Base-by-base conservation (phyloP, 768 basidiomycete species). In the Trametes cubensis region DNA sequence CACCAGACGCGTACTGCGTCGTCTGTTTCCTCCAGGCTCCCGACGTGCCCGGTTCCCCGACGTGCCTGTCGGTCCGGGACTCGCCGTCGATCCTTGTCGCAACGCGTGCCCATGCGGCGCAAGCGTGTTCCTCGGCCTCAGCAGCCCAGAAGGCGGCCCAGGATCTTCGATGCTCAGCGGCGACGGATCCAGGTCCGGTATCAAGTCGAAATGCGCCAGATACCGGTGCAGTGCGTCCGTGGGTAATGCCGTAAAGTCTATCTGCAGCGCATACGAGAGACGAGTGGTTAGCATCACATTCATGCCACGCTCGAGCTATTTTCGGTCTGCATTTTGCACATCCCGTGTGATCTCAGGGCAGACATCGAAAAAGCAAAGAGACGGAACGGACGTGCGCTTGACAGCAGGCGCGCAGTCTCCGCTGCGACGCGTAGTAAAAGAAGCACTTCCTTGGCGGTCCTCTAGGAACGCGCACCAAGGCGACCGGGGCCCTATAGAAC, bases 171-270 rank as follows among this genome's bases (percentile, higher is more conserved):
- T 78, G 6, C 83, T 79, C 55, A 87, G 75, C 15, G 92, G 90
- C 14, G 87, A 86, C 20, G 92, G 92, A 64, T 84, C 81, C 48
- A 94, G 81, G 41, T 73, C 69, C 15, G 92, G 92, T 20, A 90
- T 79, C 53, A 92, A 81, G 69, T 91, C 87, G 68, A 84, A 89
- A 58, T 88, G 85, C 18, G 81, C 78, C 61, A 94, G 81, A 72
- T 94, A 94, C 60, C 85, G 84, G 70, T 90, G 83, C 26, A 94
- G 76, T 15, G 82, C 81, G 18, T 82, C 74, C 14, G 79, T 76
- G n/a, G 91, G 83, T 77, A 93, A 79, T 66, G 84, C 84, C 47
- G 80, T 78, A 71, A 94, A 92, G 70, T 93, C 89, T 66, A 93
- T 83, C 91, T 94, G 72, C 30, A 18, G 39, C 25, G 47, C 42